Percentiles rank a stretch among this genome's conserved stretches.
These are phyloP conservation scores for Candida nemodendra DNA, from an alignment of 805 yeast species.

Conservation along the genomic window DNA sequence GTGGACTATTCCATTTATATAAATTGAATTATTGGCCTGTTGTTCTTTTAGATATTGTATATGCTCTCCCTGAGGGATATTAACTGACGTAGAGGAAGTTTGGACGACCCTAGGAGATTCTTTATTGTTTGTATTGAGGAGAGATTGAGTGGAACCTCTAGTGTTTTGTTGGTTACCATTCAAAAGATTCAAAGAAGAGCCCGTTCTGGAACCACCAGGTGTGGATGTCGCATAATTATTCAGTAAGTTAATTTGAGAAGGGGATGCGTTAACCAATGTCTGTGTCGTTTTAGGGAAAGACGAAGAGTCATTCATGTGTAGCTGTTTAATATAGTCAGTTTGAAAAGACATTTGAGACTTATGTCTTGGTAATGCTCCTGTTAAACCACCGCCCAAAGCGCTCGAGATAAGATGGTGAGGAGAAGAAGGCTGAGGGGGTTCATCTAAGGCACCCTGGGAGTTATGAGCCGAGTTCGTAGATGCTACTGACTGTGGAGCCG, in stretches of 20 bases:
- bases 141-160: conserved; percentile 17
- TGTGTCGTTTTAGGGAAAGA: conserved; percentile 32
- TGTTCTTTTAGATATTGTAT: not conserved
- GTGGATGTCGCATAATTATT: conserved; percentile 22
- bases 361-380: conserved; percentile 6
- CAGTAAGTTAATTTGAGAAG: conserved; percentile 27
- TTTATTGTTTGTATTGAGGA: conserved; percentile 5
- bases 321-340: conserved; percentile 26
- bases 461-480: conserved; percentile 1
- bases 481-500: conserved; percentile 5
- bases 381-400: not conserved
- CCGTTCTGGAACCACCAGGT: conserved; percentile 16
- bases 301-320: conserved; percentile 33
- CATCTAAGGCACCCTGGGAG: not conserved
- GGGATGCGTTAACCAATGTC: conserved; percentile 23
- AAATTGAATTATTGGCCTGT: not conserved
- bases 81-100: conserved; percentile 1
- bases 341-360: conserved; percentile 21
- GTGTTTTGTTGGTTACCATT: conserved; percentile 7
- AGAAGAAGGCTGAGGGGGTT: conserved; percentile 2
- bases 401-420: not conserved
- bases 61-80: conserved; percentile 1
- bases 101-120: not conserved
- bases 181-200: conserved; percentile 19
- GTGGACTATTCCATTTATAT: conserved; percentile 1